Evolutionary conservation across 2,329 filamentous ascomycete species (phyloP), one percentile per base, ranked within the genome.

Genomic region (Parastagonospora avenae): DNA sequence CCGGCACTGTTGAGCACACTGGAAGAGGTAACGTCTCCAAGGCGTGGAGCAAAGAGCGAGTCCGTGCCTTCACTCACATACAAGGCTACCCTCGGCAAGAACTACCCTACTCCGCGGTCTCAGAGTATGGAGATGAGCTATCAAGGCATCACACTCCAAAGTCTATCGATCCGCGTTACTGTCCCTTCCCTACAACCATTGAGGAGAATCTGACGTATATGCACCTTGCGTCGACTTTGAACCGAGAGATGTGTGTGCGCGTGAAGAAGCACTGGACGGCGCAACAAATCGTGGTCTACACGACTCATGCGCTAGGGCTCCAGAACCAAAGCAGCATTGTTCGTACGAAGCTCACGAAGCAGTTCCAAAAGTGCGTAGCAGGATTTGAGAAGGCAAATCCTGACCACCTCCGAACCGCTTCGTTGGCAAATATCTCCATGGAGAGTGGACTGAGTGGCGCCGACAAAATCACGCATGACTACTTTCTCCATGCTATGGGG

Each of bases 151-250:
- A 42, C 5, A 52, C 50, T 6, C 50, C 50, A 7, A 39, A 40
- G 29, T 52, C 50, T 8, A 29, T 52, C 3, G 45, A 52, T 28
- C 41, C 42, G 11, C 41, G 40, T 2, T n/a, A 8, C 12, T 52
- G 50, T 32, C 50, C 50, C 15, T 52, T 52, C 29, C 33, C 39
- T 7, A 45, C 41, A 3, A 48, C 45, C 5, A 30, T 52, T 9
- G 52, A 51, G 15, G 47, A 51, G 43, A 54, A 43, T 24, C 41
- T 54, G 4, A 51, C 50, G 14, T 54, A 43, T 14, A 27, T 54
- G 31, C 37, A 46, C 7, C 37, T 44, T 16, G 30, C 35, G 8
- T 41, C 40, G 5, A 52, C 50, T 11, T 9, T 38, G 15, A 52
- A 48, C 8, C 45, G 46, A 10, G 38, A 52, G 16, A 41, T 48